phyloP scores from a whole-genome alignment of 345 rosid species.

The Litchi chinensis region DNA sequence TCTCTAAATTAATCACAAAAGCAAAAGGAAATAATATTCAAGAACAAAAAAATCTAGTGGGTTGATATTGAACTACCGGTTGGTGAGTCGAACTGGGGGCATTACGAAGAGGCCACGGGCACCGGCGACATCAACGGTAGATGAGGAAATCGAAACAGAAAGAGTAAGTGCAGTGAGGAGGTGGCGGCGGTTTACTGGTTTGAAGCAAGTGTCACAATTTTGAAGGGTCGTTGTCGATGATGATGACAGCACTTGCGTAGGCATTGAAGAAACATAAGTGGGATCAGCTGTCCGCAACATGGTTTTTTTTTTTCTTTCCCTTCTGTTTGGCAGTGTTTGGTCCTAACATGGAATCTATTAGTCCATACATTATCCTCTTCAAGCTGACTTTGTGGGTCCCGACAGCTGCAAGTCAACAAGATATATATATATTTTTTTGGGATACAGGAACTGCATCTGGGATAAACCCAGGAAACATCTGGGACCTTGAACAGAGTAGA shows the following conservation, averaged over 20 bases:
- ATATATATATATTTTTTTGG: no score
- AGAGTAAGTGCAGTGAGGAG: slow-evolving; percentile 42
- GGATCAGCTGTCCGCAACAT: neutral
- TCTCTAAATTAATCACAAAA: neutral
- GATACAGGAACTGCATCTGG: no score
- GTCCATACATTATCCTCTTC: neutral
- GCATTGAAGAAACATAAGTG: neutral
- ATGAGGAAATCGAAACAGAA: slow-evolving; percentile 30
- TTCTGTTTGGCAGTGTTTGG: neutral
- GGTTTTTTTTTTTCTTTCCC: neutral
- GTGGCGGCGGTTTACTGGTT: slow-evolving; percentile 44
- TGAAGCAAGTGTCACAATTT: slow-evolving; percentile 10
- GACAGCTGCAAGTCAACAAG: neutral
- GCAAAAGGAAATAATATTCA: neutral
- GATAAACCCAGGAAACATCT: no score
- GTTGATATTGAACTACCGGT: slow-evolving; percentile 36
- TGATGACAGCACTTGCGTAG: slow-evolving; percentile 16
- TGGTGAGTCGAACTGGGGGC: slow-evolving; percentile 65
- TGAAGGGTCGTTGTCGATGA: slow-evolving; percentile 2
- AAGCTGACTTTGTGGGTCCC: neutral
- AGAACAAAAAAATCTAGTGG: neutral
- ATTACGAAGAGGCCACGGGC: slow-evolving; percentile 77
- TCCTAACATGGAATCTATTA: neutral
- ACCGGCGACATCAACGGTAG: slow-evolving; percentile 20
- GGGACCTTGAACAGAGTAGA: no score